A percentile compares a stretch with the other conserved stretches of the same genome.
These are phyloP conservation scores for Selenicereus undatus DNA, from an alignment of 148 eudicot species.

Conservation along the genomic window DNA sequence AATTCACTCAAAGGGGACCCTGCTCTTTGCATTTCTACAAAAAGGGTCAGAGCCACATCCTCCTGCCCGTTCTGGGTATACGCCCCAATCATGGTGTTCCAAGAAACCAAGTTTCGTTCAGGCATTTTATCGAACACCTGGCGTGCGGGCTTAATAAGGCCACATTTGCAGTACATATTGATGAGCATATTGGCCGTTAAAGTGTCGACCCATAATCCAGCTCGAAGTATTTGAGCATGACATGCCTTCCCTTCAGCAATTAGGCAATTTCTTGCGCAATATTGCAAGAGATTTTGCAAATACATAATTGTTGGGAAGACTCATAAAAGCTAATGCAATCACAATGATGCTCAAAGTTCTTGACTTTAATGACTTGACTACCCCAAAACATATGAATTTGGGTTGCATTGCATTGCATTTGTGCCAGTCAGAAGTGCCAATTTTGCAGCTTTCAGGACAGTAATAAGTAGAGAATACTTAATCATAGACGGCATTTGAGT, in stretches of 20 bases:
- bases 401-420: no score
- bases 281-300: conserved; percentile 48
- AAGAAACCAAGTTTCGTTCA: conserved; percentile 52
- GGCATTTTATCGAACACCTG: conserved; percentile 68
- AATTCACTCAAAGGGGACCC: conserved; percentile 47
- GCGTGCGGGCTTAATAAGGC: conserved; percentile 42
- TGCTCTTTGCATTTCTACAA: conserved; percentile 58
- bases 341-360: not conserved
- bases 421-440: not conserved
- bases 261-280: conserved; percentile 50
- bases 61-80: conserved; percentile 45
- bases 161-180: conserved; percentile 68
- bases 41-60: conserved; percentile 47
- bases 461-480: not conserved
- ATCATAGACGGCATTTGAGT: no score
- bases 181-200: conserved; percentile 58
- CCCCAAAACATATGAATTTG: not conserved
- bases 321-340: not conserved
- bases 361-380: not conserved
- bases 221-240: conserved; percentile 53
- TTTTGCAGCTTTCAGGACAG: not conserved
- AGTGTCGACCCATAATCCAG: conserved; percentile 37
- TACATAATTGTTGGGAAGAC: conserved; percentile 8
- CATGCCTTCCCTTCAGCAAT: conserved; percentile 48
- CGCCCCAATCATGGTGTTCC: conserved; percentile 77